Evolutionary conservation across 2,329 filamentous ascomycete species (phyloP).

Genomic region (Ambrosiella beaveri): DNA sequence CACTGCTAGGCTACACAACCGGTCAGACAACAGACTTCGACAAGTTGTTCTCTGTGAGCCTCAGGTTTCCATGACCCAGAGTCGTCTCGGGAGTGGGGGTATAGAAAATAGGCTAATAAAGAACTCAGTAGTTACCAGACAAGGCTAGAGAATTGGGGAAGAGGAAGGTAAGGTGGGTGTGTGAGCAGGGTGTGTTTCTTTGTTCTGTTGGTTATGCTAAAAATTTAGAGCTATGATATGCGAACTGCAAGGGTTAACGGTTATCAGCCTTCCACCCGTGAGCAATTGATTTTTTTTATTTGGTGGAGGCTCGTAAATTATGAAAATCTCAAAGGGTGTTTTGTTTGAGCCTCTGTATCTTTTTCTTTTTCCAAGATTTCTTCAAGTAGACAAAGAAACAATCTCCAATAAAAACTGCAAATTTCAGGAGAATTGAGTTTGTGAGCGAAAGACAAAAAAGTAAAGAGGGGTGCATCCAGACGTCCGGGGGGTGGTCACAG

Average conservation of each 20-base stretch:
- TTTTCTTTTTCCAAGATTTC: too few relatives aligned
- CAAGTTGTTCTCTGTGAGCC: slow-evolving; percentile 3
- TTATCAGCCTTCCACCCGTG: too few relatives aligned
- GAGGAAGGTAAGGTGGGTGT: too few relatives aligned
- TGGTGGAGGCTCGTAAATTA: too few relatives aligned
- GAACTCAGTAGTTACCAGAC: neutral
- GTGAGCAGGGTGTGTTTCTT: too few relatives aligned
- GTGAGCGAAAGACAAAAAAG: neutral
- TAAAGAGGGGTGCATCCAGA: neutral
- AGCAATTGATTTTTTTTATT: too few relatives aligned
- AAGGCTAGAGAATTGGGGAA: neutral
- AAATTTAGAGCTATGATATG: too few relatives aligned
- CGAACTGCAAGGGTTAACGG: too few relatives aligned
- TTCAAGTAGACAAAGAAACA: too few relatives aligned
- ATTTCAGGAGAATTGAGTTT: neutral
- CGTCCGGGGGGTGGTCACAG: neutral
- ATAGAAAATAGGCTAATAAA: neutral
- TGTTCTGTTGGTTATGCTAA: too few relatives aligned
- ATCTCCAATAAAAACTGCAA: neutral
- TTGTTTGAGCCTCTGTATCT: too few relatives aligned
- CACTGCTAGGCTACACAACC: neutral
- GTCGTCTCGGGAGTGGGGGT: slow-evolving; percentile 15
- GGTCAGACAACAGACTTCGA: slow-evolving; percentile 6
- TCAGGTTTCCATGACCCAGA: slow-evolving; percentile 8
- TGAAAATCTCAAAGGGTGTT: too few relatives aligned